Percentiles rank a stretch among this genome's conserved stretches.
These are phyloP conservation scores for Epithele typhae DNA, from an alignment of 768 basidiomycete species.

Conservation along the genomic window DNA sequence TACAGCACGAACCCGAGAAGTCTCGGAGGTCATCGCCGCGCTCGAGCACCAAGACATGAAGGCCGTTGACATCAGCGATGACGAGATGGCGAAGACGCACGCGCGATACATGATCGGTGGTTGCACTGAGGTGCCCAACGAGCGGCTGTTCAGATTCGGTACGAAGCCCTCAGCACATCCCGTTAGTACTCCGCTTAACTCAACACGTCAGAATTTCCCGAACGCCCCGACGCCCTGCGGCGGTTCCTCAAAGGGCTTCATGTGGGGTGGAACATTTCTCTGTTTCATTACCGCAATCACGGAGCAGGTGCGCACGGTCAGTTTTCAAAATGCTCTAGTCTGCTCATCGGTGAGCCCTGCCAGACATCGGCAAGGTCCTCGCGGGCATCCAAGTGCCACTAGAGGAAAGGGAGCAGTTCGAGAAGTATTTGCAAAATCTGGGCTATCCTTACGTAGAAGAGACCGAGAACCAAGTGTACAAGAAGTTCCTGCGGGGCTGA, in stretches of 20 bases:
- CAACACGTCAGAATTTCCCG: slow-evolving; percentile 76
- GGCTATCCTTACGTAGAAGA: slow-evolving; percentile 92
- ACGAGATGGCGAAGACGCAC: slow-evolving; percentile 95
- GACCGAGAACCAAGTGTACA: slow-evolving; percentile 84
- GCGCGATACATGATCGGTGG: slow-evolving; percentile 95
- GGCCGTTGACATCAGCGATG: slow-evolving; percentile 86
- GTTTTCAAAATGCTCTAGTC: too few relatives aligned
- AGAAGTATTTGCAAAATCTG: slow-evolving; percentile 68
- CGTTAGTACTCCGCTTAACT: not conserved
- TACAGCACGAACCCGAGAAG: slow-evolving; percentile 52
- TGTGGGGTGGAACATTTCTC: slow-evolving; percentile 86
- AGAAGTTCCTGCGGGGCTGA: slow-evolving; percentile 55
- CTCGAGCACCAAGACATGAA: slow-evolving; percentile 72
- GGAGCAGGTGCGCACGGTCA: slow-evolving; percentile 87
- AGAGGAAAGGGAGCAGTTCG: slow-evolving; percentile 61
- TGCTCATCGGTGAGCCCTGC: too few relatives aligned
- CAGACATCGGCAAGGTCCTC: slow-evolving; percentile 90
- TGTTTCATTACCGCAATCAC: slow-evolving; percentile 98
- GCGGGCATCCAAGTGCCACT: slow-evolving; percentile 91
- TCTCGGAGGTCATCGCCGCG: slow-evolving; percentile 54
- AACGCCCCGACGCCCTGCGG: slow-evolving; percentile 85
- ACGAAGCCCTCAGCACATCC: too few relatives aligned
- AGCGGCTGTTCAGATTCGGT: slow-evolving; percentile 94
- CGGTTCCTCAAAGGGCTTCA: slow-evolving; percentile 85
- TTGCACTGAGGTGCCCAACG: slow-evolving; percentile 67